Conservation (phyloP, 2,329 filamentous ascomycete species). For the Aspergillus fischeri region DNA sequence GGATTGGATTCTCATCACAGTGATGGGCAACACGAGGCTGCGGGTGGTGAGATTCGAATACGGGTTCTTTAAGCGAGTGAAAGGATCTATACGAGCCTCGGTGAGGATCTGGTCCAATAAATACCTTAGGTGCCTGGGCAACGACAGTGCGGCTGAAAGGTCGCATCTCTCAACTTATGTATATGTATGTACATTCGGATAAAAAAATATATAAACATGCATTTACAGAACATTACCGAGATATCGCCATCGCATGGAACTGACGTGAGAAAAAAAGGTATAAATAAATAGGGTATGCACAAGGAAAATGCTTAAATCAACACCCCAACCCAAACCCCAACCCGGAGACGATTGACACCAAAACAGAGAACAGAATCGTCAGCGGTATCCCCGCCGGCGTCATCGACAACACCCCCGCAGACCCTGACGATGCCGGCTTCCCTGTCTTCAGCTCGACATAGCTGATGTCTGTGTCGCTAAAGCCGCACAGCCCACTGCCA, state of each 20-base stretch:
- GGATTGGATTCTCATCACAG: too few relatives aligned
- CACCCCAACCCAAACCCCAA: neutral
- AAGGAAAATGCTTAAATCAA: neutral
- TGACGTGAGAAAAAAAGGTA: too few relatives aligned
- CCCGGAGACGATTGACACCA: neutral
- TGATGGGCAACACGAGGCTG: too few relatives aligned
- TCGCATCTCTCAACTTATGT: too few relatives aligned
- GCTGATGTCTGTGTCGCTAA: neutral
- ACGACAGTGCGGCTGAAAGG: neutral
- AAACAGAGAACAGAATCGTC: neutral
- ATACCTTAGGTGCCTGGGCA: neutral
- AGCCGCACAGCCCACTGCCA: slow-evolving; percentile 25
- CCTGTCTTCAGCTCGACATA: slow-evolving; percentile 2
- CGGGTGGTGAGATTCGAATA: too few relatives aligned
- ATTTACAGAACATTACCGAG: neutral
- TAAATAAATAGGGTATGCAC: neutral
- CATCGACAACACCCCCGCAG: neutral
- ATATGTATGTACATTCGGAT: neutral
- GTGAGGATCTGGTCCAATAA: neutral
- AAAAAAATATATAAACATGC: neutral
- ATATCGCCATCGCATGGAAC: neutral
- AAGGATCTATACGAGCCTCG: neutral
- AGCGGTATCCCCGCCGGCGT: neutral
- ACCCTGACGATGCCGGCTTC: neutral
- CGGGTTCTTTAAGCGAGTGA: neutral